Evolutionary conservation across 306 rosid species (phyloP).

Genomic region (Trichosanthes truncata): DNA sequence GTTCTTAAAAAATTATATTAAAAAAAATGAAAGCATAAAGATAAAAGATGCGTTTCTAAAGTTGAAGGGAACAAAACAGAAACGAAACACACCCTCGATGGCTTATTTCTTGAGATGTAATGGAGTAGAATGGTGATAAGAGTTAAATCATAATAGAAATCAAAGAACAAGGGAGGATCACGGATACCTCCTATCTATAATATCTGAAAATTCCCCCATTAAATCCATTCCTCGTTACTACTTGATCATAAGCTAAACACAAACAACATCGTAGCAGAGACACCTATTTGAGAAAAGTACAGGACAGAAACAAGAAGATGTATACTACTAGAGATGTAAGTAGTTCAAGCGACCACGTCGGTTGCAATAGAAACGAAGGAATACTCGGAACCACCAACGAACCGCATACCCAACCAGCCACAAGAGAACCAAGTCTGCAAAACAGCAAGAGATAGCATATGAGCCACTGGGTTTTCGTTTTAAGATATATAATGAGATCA

Average conservation of each 20-base stretch:
- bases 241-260: neutral
- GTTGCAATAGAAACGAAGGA: constrained; percentile 64
- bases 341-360: constrained; percentile 87
- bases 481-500: neutral
- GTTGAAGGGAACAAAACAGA: neutral
- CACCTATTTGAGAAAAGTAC: constrained; percentile 74
- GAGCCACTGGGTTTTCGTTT: neutral
- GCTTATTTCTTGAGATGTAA: neutral
- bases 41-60: neutral
- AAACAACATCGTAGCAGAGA: neutral
- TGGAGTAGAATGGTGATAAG: neutral
- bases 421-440: constrained; percentile 78
- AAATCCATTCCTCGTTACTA: neutral
- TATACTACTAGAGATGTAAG: constrained; percentile 75
- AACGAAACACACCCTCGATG: neutral
- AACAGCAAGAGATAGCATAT: neutral
- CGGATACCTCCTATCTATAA: neutral
- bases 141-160: neutral
- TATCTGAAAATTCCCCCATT: neutral
- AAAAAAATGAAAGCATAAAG: neutral
- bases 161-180: neutral
- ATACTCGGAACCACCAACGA: constrained; percentile 67
- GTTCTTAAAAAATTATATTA: no score
- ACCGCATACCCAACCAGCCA: constrained; percentile 78
- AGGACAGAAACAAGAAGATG: constrained; percentile 59